Evolutionary conservation across 148 eudicot species (phyloP), one percentile per base, ranked within the genome.

Genomic region (Nepenthes mirabilis): DNA sequence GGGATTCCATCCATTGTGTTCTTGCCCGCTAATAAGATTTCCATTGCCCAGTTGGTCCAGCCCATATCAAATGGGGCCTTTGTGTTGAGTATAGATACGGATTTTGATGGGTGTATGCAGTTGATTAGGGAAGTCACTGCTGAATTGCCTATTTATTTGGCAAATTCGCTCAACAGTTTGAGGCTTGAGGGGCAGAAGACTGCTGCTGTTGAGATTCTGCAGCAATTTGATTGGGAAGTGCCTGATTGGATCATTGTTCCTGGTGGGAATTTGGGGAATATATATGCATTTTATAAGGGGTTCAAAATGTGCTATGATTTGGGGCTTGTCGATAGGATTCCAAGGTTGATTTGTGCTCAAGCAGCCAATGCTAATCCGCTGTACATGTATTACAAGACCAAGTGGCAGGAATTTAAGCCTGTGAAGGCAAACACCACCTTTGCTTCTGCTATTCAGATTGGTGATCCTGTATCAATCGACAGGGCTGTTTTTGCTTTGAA

Each of bases 171-270:
- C 61, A 86, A 86, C 65, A 87, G 95, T 72, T 74, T 87, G 73
- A 79, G 95, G 71, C 72, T 87, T 2, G 95, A 87, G 56, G 95
- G 95, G 34, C 95, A 87, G 70, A 87, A 87, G 37, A 87, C 89
- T 0, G 89, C 95, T 7, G 95, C 95, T 0, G 79, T 86, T 51
- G 97, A 90, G 71, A 90, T 90, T 34, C 52, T 90, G 75, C 97
- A 90, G 82, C 97, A 90, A 65, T 90, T 90, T 62, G 87, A 90
- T 73, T 90, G 97, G 97, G 76, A 90, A 49, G 97, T 87, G 13
- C 97, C 97, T 0, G 97, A 91, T 78, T 91, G 97, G 97, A 87
- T 87, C 47, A 87, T 91, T 62, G 90, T 91, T 58, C 97, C 97
- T 0, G 97, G 97, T 57, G 97, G 97, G 10, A 91, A 91, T 65